These are phyloP conservation scores for Purpureocillium lavendulum DNA, from an alignment of 2,329 filamentous ascomycete genomes.

Conservation along the genomic window DNA sequence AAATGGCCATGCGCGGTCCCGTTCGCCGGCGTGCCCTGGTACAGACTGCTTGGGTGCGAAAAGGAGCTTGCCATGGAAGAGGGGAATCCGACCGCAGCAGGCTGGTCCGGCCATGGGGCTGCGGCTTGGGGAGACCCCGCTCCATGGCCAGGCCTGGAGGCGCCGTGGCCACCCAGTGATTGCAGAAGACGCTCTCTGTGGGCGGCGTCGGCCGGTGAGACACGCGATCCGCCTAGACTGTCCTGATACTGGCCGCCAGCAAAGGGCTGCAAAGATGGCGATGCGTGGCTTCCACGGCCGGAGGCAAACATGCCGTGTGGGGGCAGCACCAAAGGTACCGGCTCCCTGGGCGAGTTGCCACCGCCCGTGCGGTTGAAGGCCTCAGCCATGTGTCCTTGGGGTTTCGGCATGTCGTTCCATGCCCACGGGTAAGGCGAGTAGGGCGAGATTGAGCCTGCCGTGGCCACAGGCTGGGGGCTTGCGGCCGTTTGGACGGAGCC, in stretches of 20 bases:
- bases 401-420: constrained; percentile 34
- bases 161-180: constrained; percentile 16
- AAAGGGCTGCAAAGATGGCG: too few species aligned
- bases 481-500: constrained; percentile 26
- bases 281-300: too few species aligned
- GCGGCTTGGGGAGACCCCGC: too few species aligned
- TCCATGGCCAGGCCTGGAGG: too few species aligned
- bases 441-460: constrained; percentile 24
- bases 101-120: too few species aligned
- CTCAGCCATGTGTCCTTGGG: constrained; percentile 14
- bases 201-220: constrained; percentile 14
- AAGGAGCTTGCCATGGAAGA: constrained; percentile 28
- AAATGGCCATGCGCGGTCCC: too few species aligned
- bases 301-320: too few species aligned
- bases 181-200: constrained; percentile 27
- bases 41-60: constrained; percentile 42
- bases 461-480: constrained; percentile 18
- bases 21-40: constrained; percentile 34
- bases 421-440: constrained; percentile 43
- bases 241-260: constrained; percentile 1
- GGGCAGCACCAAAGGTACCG: too few species aligned
- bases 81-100: constrained; percentile 6
- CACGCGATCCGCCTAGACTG: constrained; percentile 2
- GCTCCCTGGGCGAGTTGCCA: constrained; percentile 4
- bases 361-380: constrained; percentile 19